Base-by-base conservation (phyloP, 768 basidiomycete species). In the Guyanaporus albipodus region DNA sequence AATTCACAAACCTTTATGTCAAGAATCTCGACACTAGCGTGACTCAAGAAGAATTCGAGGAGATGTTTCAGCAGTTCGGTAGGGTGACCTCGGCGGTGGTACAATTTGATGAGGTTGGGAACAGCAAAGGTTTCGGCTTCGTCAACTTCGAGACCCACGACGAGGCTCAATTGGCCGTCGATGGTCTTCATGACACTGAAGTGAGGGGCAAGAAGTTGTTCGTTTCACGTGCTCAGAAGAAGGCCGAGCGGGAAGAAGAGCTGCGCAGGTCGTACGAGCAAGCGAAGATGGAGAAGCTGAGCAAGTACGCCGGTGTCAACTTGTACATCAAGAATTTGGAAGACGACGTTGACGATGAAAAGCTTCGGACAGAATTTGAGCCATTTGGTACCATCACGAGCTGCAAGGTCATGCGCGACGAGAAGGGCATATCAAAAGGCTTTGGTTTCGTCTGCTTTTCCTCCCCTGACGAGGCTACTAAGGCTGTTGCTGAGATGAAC, bases 381-480 rank as follows among this genome's bases (percentile, higher is more conserved):
- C 83, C 91, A 12, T 98, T 91, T 68, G 96, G 96, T 42, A 81
- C 89, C 53, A 93, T 99, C 73, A 99, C 95, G 55, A 95, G 91
- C 66, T 94, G 89, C 80, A 97, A 96, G 77, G 88, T 99, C 67
- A 99, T 99, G 96, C 85, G 88, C 56, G 95, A 97, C 69, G 96
- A 98, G 49, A 95, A 91, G 71, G 80, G 79, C 49, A 82, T 77
- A 42, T 96, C 93, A 9, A 93, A 93, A 68, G 93, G 95, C 57
- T 99, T 99, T 63, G 96, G 96, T 55, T 99, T 99, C 66, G 96
- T 99, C 59, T 99, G 96, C 72, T 99, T 92, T 78, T 91, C 92
- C 28, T 87, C 92, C 43, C 93, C 96, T 38, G 96, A 99, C 56
- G 96, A 99, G 73, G 94, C 96, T 19, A 97, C 92, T 63, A 98